These are phyloP conservation scores for Themeda triandra DNA, from an alignment of 176 grass and related monocot genomes.

Conservation along the genomic window DNA sequence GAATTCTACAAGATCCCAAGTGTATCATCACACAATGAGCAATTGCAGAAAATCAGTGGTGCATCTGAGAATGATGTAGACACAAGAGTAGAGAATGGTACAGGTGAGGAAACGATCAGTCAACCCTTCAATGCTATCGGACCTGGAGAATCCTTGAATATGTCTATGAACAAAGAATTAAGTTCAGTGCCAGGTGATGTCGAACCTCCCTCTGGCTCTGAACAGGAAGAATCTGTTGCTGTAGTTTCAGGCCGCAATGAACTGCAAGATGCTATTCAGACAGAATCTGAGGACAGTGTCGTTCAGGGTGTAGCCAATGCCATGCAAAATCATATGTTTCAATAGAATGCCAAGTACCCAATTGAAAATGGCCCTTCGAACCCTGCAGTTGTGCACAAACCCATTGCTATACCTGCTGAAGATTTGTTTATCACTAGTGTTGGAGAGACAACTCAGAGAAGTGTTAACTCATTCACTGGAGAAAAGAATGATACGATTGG, in stretches of 20 bases:
- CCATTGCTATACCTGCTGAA: slow-evolving; percentile 1
- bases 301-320: neutral
- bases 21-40: slow-evolving; percentile 4
- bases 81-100: neutral
- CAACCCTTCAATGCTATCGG: neutral
- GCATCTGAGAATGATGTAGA: neutral
- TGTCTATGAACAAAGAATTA: neutral
- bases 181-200: neutral
- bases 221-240: slow-evolving; percentile 1
- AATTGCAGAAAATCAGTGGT: slow-evolving; percentile 1
- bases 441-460: slow-evolving; percentile 1
- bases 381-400: neutral
- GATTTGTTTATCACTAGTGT: neutral
- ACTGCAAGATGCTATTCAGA: neutral
- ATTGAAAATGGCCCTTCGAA: neutral
- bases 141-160: neutral
- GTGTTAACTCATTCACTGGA: slow-evolving; percentile 1
- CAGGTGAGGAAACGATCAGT: neutral
- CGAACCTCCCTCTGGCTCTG: neutral
- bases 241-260: neutral
- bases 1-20: neutral
- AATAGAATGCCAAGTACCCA: neutral
- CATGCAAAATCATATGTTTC: neutral
- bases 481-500: neutral
- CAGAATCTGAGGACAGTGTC: neutral